Conservation (phyloP, 1,284 basidiomycete species). For the Sporisorium graminicola region DNA sequence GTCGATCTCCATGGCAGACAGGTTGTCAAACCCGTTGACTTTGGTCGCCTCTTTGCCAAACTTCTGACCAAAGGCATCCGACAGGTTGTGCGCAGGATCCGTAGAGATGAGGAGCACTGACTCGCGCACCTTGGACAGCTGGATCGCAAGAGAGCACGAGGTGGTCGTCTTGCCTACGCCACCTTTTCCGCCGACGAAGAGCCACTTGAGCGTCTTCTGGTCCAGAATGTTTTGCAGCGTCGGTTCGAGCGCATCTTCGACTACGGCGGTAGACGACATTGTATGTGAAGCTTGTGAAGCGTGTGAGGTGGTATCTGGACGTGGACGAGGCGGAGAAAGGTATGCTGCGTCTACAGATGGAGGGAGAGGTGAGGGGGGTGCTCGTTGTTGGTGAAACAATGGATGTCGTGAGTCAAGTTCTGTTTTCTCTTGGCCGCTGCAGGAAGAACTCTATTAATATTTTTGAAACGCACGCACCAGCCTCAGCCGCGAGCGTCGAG, state of each 20-base stretch:
- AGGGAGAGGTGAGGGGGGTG: background rate
- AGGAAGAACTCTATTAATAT: background rate
- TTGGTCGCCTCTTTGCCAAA: conserved; percentile 99
- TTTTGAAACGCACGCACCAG: conserved; percentile 4
- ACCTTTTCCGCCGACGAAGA: conserved; percentile 69
- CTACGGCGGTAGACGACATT: conserved; percentile 42
- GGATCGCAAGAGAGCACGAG: conserved; percentile 67
- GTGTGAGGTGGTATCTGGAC: no score
- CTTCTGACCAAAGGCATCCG: conserved; percentile 98
- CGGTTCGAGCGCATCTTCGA: conserved; percentile 59
- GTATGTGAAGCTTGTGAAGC: background rate
- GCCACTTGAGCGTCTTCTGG: conserved; percentile 68
- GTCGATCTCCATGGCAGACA: conserved; percentile 99
- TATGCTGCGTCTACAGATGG: background rate
- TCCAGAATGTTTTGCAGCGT: conserved; percentile 68
- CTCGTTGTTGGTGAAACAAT: background rate
- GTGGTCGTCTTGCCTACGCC: conserved; percentile 70
- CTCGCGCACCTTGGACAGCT: conserved; percentile 65
- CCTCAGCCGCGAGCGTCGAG: no score
- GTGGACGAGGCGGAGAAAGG: no score
- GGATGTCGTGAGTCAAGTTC: conserved; percentile 36
- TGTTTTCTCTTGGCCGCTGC: background rate
- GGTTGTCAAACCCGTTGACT: conserved; percentile 96
- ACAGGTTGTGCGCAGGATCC: conserved; percentile 98
- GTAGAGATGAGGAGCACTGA: conserved; percentile 76